These are phyloP conservation scores for Sphagnum magellanicum DNA, from an alignment of 228 moss, liverwort and hornwort species.

Conservation along the genomic window DNA sequence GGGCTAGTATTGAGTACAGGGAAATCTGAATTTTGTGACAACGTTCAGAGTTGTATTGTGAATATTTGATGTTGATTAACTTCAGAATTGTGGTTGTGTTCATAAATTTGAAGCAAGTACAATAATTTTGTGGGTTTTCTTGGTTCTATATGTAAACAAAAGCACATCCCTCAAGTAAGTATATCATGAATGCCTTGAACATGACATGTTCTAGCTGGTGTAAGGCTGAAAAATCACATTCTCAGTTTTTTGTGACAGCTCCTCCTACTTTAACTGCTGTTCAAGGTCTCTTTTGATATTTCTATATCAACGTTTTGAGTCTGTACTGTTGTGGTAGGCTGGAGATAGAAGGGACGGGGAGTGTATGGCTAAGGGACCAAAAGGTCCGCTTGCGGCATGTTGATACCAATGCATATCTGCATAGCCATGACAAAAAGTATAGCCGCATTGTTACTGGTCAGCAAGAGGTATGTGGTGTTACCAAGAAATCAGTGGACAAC, in stretches of 20 bases:
- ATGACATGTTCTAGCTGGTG: too few species aligned
- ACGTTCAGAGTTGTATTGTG: too few species aligned
- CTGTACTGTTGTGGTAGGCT: conserved; percentile 34
- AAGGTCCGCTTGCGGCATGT: conserved; percentile 87
- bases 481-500: conserved; percentile 74
- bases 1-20: background rate
- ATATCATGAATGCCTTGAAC: too few species aligned
- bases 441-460: conserved; percentile 91
- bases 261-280: background rate
- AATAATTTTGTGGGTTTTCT: too few species aligned
- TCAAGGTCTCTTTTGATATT: background rate
- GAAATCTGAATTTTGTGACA: too few species aligned
- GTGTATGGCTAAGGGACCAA: conserved; percentile 81
- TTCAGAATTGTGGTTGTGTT: too few species aligned
- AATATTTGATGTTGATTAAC: background rate
- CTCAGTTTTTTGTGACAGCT: background rate
- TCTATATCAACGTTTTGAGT: background rate
- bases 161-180: too few species aligned
- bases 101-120: too few species aligned
- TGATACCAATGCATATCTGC: conserved; percentile 85
- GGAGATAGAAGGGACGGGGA: conserved; percentile 78
- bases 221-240: too few species aligned
- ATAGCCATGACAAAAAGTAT: conserved; percentile 96
- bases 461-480: conserved; percentile 93
- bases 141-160: background rate